A percentile compares a stretch with the other conserved stretches of the same genome.
These are phyloP conservation scores for Primulina eburnea DNA, from an alignment of 257 asterid genomes.

Conservation along the genomic window DNA sequence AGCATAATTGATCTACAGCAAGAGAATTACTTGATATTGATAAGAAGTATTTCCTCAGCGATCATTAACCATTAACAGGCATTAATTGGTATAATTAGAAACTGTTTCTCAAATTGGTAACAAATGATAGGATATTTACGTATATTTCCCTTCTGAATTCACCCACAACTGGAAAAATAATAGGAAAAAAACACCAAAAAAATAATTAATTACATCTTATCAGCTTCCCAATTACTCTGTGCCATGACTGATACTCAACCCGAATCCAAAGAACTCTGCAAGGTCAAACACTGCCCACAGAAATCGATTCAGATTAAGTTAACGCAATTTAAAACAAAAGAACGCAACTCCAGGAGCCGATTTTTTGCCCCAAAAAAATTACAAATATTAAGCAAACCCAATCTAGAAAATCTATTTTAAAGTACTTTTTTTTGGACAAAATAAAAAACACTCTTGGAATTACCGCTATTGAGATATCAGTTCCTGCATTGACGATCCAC, in stretches of 20 bases:
- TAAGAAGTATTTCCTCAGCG: constrained; percentile 1
- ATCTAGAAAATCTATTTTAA: background rate
- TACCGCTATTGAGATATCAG: constrained; percentile 51
- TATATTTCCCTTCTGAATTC: constrained; percentile 15
- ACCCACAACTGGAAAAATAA: background rate
- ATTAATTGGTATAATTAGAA: constrained; percentile 5
- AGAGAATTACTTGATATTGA: background rate
- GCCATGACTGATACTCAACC: constrained; percentile 54
- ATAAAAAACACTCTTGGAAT: constrained; percentile 12
- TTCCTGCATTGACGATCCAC: constrained; percentile 48
- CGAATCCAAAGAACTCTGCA: constrained; percentile 26
- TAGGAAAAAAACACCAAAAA: constrained; percentile 1
- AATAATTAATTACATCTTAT: constrained; percentile 65
- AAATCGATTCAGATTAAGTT: constrained; percentile 30
- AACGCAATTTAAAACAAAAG: constrained; percentile 18
- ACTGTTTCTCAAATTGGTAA: constrained; percentile 1
- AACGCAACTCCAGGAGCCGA: background rate
- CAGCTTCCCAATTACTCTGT: constrained; percentile 99
- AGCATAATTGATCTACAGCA: constrained; percentile 2
- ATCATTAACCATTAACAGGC: background rate
- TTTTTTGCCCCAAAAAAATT: background rate
- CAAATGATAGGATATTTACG: constrained; percentile 14
- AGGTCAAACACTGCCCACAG: constrained; percentile 27
- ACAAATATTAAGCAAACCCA: constrained; percentile 11
- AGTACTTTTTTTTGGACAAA: background rate